Evolutionary conservation across 2,329 filamentous ascomycete species (phyloP).

Genomic region (Colletotrichum euphorbiae): DNA sequence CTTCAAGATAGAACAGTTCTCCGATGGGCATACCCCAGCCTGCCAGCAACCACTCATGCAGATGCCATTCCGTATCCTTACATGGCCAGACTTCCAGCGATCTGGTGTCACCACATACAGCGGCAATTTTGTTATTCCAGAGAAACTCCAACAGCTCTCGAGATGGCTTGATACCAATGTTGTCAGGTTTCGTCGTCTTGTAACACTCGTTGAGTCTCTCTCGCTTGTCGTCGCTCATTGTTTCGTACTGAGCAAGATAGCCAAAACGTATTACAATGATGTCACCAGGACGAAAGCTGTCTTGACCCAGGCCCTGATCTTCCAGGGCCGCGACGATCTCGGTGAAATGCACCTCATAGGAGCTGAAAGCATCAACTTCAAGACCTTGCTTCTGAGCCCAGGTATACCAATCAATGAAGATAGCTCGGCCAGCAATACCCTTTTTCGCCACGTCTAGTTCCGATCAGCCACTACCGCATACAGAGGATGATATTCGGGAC

Average conservation of each 20-base stretch:
- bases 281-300: slow-evolving; percentile 32
- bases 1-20: slow-evolving; percentile 42
- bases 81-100: slow-evolving; percentile 54
- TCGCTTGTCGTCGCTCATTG: slow-evolving; percentile 34
- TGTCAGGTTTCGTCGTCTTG: slow-evolving; percentile 24
- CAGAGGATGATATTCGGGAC: not conserved
- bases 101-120: slow-evolving; percentile 51
- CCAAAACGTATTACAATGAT: slow-evolving; percentile 42
- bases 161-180: slow-evolving; percentile 53
- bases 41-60: slow-evolving; percentile 42
- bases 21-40: slow-evolving; percentile 43
- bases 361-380: slow-evolving; percentile 39
- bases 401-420: slow-evolving; percentile 64
- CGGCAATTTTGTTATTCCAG: slow-evolving; percentile 55
- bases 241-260: slow-evolving; percentile 42
- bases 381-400: slow-evolving; percentile 55
- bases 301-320: slow-evolving; percentile 34
- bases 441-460: slow-evolving; percentile 9
- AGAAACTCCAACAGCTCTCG: slow-evolving; percentile 53
- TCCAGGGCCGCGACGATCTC: slow-evolving; percentile 36
- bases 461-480: not conserved
- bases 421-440: slow-evolving; percentile 61
- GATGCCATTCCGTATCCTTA: slow-evolving; percentile 41
- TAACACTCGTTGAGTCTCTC: slow-evolving; percentile 40
- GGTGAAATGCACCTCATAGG: slow-evolving; percentile 40